These are phyloP conservation scores for Claviceps cyperi DNA, from an alignment of 2,329 filamentous ascomycete genomes.

Conservation along the genomic window DNA sequence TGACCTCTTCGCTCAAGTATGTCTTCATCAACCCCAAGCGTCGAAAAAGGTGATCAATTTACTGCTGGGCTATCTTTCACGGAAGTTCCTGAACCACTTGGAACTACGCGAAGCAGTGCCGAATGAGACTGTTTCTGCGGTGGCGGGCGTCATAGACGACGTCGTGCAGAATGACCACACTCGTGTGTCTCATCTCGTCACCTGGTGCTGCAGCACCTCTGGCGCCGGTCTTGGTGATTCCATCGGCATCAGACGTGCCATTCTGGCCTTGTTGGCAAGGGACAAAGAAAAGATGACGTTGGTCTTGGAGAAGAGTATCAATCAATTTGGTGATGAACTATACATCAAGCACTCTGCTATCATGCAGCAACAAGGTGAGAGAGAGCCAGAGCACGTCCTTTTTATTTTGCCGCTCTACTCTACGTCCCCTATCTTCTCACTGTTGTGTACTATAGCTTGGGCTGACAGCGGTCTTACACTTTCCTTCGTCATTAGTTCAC, in stretches of 20 bases:
- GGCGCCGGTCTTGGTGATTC: constrained; percentile 51
- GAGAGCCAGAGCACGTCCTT: constrained; percentile 5
- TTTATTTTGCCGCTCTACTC: background rate
- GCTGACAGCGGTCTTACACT: constrained; percentile 12
- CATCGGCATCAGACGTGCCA: constrained; percentile 51
- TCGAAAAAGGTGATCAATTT: constrained; percentile 14
- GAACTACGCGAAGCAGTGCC: constrained; percentile 17
- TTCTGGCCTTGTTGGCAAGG: constrained; percentile 41
- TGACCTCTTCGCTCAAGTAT: constrained; percentile 16
- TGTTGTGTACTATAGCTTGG: background rate
- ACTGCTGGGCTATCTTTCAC: constrained; percentile 28
- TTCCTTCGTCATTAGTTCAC: constrained; percentile 41
- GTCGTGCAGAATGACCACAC: constrained; percentile 32
- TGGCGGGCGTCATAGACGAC: constrained; percentile 39
- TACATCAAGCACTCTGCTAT: constrained; percentile 76
- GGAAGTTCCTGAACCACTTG: constrained; percentile 26
- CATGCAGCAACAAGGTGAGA: constrained; percentile 72
- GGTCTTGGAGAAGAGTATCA: constrained; percentile 53
- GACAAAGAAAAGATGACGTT: constrained; percentile 35
- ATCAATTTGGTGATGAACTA: constrained; percentile 69
- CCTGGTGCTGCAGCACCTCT: constrained; percentile 51
- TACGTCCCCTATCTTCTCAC: background rate
- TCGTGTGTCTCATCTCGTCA: constrained; percentile 39
- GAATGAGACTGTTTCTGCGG: constrained; percentile 35
- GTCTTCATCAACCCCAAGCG: constrained; percentile 14